A percentile compares a stretch with the other conserved stretches of the same genome.
These are phyloP conservation scores for Phialocephala sp. DNA, from an alignment of 2,329 filamentous ascomycete species.

Conservation along the genomic window DNA sequence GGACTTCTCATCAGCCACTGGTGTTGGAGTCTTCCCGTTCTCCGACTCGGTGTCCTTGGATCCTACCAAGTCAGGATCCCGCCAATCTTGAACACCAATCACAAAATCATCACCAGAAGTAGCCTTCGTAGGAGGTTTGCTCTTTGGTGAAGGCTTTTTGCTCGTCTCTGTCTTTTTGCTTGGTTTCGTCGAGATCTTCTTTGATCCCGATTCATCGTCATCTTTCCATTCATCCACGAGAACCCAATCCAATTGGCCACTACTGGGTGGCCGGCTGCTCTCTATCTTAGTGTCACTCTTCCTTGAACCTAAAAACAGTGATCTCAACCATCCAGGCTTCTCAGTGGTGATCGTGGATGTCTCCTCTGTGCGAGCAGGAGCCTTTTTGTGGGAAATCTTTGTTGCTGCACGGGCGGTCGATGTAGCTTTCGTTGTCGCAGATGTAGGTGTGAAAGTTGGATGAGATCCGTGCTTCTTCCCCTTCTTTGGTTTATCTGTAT, in stretches of 20 bases:
- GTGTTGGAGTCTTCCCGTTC: slow-evolving; percentile 29
- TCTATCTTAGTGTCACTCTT: slow-evolving; percentile 47
- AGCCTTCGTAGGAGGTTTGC: slow-evolving; percentile 28
- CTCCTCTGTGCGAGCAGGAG: slow-evolving; percentile 32
- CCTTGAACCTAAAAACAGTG: slow-evolving; percentile 48
- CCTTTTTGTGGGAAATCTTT: slow-evolving; percentile 41
- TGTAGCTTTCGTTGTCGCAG: slow-evolving; percentile 39
- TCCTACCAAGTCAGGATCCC: slow-evolving; percentile 75
- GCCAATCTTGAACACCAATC: slow-evolving; percentile 87
- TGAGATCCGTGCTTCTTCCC: slow-evolving; percentile 38
- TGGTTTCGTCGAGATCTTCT: slow-evolving; percentile 51
- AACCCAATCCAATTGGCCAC: slow-evolving; percentile 77
- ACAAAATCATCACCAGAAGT: slow-evolving; percentile 68
- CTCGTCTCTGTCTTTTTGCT: slow-evolving; percentile 43
- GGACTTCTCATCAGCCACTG: slow-evolving; percentile 38
- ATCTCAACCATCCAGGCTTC: slow-evolving; percentile 52
- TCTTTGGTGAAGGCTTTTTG: slow-evolving; percentile 33
- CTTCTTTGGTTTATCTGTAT: slow-evolving; percentile 41
- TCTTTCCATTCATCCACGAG: slow-evolving; percentile 70
- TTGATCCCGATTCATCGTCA: slow-evolving; percentile 48
- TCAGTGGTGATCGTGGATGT: slow-evolving; percentile 30
- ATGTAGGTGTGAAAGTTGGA: slow-evolving; percentile 40
- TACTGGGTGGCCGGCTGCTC: slow-evolving; percentile 71
- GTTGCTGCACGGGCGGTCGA: slow-evolving; percentile 38
- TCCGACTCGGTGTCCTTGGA: slow-evolving; percentile 42